A percentile compares a stretch with the other conserved stretches of the same genome.
phyloP scores from a whole-genome alignment of 108 stramenopile genomes.

The Craspedostauros australis region DNA sequence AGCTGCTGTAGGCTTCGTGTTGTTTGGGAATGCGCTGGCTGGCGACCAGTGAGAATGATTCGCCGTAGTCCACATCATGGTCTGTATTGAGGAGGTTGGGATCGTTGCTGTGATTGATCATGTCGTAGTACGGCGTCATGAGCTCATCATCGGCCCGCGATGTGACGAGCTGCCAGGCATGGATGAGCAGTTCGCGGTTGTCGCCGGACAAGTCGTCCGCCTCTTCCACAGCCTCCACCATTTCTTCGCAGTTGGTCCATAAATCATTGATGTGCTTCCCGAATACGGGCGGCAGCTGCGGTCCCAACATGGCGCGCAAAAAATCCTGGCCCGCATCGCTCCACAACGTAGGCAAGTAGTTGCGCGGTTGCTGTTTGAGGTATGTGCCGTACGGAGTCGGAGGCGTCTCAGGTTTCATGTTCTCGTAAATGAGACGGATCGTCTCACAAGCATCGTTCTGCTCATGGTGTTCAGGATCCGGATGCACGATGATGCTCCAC shows the following conservation, averaged over 20 bases:
- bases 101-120: slow-evolving; percentile 49
- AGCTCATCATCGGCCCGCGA: slow-evolving; percentile 40
- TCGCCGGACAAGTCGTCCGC: too few relatives aligned
- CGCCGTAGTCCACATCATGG: too few relatives aligned
- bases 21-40: slow-evolving; percentile 26
- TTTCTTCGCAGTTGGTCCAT: not conserved
- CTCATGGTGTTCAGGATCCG: too few relatives aligned
- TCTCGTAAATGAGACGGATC: too few relatives aligned
- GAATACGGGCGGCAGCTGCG: not conserved
- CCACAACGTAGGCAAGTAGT: slow-evolving; percentile 34
- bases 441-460: too few relatives aligned
- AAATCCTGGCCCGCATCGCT: slow-evolving; percentile 28
- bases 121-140: slow-evolving; percentile 46
- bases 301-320: slow-evolving; percentile 24
- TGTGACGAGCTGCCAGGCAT: slow-evolving; percentile 35
- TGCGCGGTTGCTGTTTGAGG: slow-evolving; percentile 11
- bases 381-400: slow-evolving; percentile 55
- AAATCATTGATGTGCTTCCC: slow-evolving; percentile 7
- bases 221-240: slow-evolving; percentile 14
- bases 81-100: too few relatives aligned
- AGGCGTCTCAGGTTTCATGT: too few relatives aligned
- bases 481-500: not conserved
- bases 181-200: too few relatives aligned
- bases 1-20: slow-evolving; percentile 41
- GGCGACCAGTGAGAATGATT: too few relatives aligned